Base-by-base conservation (phyloP, 345 rosid genomes). In the Moricandia moricandioides region DNA sequence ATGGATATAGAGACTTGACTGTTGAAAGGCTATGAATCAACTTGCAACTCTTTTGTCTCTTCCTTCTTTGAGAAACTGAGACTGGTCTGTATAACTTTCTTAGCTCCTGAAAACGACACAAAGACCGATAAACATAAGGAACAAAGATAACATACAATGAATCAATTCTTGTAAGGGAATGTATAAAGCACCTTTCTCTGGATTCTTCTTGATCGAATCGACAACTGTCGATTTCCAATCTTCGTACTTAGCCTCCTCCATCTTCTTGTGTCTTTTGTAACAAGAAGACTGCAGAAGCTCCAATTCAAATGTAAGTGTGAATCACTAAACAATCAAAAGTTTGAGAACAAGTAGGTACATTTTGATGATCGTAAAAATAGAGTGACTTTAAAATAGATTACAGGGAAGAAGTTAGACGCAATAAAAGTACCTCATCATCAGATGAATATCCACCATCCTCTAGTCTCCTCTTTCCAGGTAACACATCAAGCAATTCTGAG, bases 381-480 rank as follows among this genome's bases (percentile, higher is more conserved):
- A 39, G 12, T 62, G 35, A 35, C 35, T 13, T 8, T 3, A 75
- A 4, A 43, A 47, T 18, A 17, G 18, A 62, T 18, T 21, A 43
- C 1, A 8, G 10, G 59, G 0, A 55, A 14, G 49, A 76, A 40
- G 83, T 80, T 87, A 83, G 83, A 11, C 0, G 29, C 51, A 34
- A 45, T 47, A 14, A 18, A 49, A 8, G 10, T 27, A 84, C 69
- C 79, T 72, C 96, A 61, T 90, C 97, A 78, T 86, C 89, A 30
- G 95, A 90, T 84, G 78, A 80, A 80, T 82, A 83, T 55, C 86
- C 94, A 33, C 88, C 97, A 76, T 91, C 93, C 70, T 88, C 96
- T 16, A 73, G 65, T 68, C 83, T 85, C 73, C 98, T 86, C 68
- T 90, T 90, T 72, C 81, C 87, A 39, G 97, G 98, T 45, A 87